phyloP scores from a whole-genome alignment of 2,329 filamentous ascomycete genomes.

The Neophaeococcomyces mojaviensis region DNA sequence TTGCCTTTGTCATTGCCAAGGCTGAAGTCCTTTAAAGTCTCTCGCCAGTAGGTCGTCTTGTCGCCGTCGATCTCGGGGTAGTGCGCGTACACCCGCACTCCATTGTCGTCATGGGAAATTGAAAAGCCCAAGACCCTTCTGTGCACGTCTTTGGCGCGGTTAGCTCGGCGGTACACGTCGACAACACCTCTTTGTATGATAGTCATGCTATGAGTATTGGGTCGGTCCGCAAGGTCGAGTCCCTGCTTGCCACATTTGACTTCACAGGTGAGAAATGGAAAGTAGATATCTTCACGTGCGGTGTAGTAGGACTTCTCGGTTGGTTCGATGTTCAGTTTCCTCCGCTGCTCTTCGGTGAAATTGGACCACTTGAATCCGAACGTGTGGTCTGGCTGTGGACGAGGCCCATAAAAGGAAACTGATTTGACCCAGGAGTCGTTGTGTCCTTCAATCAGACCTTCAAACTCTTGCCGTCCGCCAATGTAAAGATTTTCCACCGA shows the following conservation, averaged over 20 bases:
- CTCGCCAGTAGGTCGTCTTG: no score
- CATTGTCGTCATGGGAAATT: no score
- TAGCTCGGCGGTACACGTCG: conserved; percentile 27
- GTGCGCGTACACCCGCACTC: no score
- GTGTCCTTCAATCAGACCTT: conserved; percentile 27
- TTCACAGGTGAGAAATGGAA: conserved; percentile 45
- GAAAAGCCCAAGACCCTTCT: no score
- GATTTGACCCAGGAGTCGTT: conserved; percentile 28
- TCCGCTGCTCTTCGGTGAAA: conserved; percentile 38
- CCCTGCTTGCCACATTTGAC: conserved; percentile 37
- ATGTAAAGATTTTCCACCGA: conserved; percentile 3
- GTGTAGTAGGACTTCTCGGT: conserved; percentile 8
- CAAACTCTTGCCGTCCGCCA: conserved; percentile 1
- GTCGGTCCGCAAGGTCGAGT: conserved; percentile 26
- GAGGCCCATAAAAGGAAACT: conserved; percentile 23
- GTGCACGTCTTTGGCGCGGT: conserved; percentile 3
- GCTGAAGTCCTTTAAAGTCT: no score
- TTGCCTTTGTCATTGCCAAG: no score
- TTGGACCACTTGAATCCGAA: conserved; percentile 29
- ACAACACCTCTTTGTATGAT: conserved; percentile 30
- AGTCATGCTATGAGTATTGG: conserved; percentile 25
- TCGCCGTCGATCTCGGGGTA: no score
- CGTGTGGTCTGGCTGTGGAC: conserved; percentile 29
- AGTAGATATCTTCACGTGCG: conserved; percentile 33
- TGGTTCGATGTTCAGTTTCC: conserved; percentile 28